Percentiles rank a stretch among this genome's conserved stretches.
Evolutionary conservation across 2,329 filamentous ascomycete species (phyloP).

Genomic region (Dissoconium aciculare): DNA sequence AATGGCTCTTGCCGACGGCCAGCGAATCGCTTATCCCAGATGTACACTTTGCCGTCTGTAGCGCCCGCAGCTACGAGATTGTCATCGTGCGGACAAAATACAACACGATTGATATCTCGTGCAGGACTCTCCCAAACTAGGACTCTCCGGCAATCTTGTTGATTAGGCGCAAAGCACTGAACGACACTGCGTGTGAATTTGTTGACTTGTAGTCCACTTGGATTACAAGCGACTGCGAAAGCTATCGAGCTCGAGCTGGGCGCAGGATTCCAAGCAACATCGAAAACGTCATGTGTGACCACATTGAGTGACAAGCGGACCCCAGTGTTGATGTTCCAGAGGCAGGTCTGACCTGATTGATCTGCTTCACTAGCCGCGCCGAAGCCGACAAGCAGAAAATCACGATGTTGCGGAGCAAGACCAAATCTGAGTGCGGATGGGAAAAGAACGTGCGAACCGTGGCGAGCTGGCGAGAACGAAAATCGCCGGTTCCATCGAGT

Average conservation of each 20-base stretch:
- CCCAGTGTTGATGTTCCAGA: constrained; percentile 37
- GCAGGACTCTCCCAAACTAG: constrained; percentile 42
- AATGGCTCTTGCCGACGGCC: constrained; percentile 29
- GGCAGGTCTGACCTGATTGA: constrained; percentile 36
- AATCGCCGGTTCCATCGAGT: constrained; percentile 1
- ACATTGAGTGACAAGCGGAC: constrained; percentile 29
- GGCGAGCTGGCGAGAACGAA: constrained; percentile 11
- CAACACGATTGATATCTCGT: constrained; percentile 46
- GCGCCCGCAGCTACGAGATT: constrained; percentile 44
- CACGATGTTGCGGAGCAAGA: constrained; percentile 20
- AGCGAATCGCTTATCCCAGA: constrained; percentile 41
- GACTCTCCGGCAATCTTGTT: constrained; percentile 20
- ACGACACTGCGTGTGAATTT: constrained; percentile 35
- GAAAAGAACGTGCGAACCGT: constrained; percentile 17
- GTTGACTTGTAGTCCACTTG: constrained; percentile 23
- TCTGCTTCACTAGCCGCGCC: constrained; percentile 25
- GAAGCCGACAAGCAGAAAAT: constrained; percentile 42
- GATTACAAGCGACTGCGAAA: constrained; percentile 41
- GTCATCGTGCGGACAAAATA: constrained; percentile 31
- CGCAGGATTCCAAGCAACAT: constrained; percentile 41
- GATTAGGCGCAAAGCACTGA: constrained; percentile 36
- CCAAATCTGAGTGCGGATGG: constrained; percentile 39
- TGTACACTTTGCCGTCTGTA: constrained; percentile 44
- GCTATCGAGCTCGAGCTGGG: constrained; percentile 23
- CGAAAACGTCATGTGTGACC: constrained; percentile 41